Conservation (phyloP, 2,329 filamentous ascomycete species). For the Periconia sp. region DNA sequence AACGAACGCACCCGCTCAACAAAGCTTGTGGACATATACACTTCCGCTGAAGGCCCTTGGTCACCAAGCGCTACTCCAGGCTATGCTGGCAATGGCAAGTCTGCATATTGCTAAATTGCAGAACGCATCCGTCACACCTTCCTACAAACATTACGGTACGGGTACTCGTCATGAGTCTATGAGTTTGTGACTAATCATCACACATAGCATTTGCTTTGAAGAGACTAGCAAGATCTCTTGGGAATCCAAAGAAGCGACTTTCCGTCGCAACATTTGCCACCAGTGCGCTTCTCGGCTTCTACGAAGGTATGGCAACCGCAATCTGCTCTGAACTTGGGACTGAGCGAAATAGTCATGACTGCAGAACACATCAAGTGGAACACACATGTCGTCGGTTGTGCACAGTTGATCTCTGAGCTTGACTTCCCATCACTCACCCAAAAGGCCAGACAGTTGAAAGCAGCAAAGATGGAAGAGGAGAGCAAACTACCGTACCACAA, state of each 20-base stretch:
- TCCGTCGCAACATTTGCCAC: slow-evolving; percentile 85
- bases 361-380: slow-evolving; percentile 97
- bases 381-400: slow-evolving; percentile 83
- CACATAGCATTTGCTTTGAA: slow-evolving; percentile 71
- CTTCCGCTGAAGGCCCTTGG: slow-evolving; percentile 78
- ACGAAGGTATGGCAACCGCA: slow-evolving; percentile 56
- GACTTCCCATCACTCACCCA: slow-evolving; percentile 74
- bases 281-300: slow-evolving; percentile 82
- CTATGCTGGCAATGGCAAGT: slow-evolving; percentile 84
- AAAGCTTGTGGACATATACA: slow-evolving; percentile 66
- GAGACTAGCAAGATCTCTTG: slow-evolving; percentile 74
- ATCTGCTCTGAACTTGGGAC: background rate
- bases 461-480: slow-evolving; percentile 47
- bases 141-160: slow-evolving; percentile 76
- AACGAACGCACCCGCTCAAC: slow-evolving; percentile 28
- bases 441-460: slow-evolving; percentile 67
- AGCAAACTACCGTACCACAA: slow-evolving; percentile 34
- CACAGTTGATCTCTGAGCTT: slow-evolving; percentile 79
- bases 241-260: slow-evolving; percentile 68
- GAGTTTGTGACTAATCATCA: background rate
- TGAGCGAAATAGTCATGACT: slow-evolving; percentile 65
- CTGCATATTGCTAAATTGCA: slow-evolving; percentile 86
- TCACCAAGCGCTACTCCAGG: slow-evolving; percentile 84
- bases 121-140: slow-evolving; percentile 71
- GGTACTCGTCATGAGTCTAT: background rate